Evolutionary conservation across 2,329 filamentous ascomycete species (phyloP), one percentile per base, ranked within the genome.

Genomic region (Colletotrichum sp.): DNA sequence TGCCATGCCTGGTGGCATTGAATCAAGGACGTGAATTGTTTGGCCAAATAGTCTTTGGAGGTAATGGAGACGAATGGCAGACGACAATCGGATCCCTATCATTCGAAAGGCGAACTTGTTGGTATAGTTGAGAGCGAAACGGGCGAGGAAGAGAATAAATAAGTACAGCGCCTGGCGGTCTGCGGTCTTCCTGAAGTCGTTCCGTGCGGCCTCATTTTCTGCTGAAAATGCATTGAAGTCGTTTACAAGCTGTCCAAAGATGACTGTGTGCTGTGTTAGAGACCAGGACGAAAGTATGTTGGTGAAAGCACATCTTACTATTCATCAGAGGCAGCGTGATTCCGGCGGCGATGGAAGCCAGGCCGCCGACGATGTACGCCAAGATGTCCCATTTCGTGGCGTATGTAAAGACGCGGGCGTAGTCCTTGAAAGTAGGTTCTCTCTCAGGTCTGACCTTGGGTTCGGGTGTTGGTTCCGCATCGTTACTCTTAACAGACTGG

Each of bases 61-160:
- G 79, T 94, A 95, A 78, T 92, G 88, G 36, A 93, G 87, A 32
- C 94, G 88, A 65, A 93, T 88, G 18, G 88, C 90, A 3, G 91
- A 90, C 7, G 91, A 93, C 78, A 93, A 87, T 34, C 91, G 88
- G 72, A 93, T 90, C 28, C 91, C 91, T 75, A 92, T 91, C 82
- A 93, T 89, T 26, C 92, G 90, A 78, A 92, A 92, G 49, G 86
- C 86, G 79, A 92, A 91, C 88, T 90, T 91, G 78, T 89, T 89
- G 75, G 93, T 85, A 77, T 95, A 95, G 76, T 90, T 91, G 55
- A 94, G 85, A 21, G 85, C 81, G 78, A 94, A 92, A 64, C 93
- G 91, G 16, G 86, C 93, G 55, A 95, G 83, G 82, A 95, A 96
- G 8, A 96, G 86, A 71, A 92, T 91, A 71, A 95, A 90, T 80